Percentiles rank a stretch among this genome's conserved stretches.
These are phyloP conservation scores for Aspergillus pseudotamarii DNA, from an alignment of 2,329 filamentous ascomycete genomes.

Conservation along the genomic window DNA sequence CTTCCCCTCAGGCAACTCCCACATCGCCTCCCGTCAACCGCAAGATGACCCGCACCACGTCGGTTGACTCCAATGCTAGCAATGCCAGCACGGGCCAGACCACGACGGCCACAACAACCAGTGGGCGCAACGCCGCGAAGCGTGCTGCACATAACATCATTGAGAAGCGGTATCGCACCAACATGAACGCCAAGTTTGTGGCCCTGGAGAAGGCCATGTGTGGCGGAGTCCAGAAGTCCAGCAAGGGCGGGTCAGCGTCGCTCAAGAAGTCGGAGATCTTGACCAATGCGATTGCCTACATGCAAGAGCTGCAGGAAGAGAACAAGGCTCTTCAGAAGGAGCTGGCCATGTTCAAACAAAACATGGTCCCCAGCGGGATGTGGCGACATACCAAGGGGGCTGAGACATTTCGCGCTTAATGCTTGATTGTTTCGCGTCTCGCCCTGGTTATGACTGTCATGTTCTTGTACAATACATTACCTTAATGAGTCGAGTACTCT, in stretches of 20 bases:
- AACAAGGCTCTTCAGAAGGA: constrained; percentile 38
- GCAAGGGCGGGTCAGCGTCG: constrained; percentile 33
- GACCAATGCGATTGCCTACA: constrained; percentile 39
- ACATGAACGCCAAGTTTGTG: constrained; percentile 47
- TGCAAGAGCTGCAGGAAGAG: constrained; percentile 39
- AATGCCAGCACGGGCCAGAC: constrained; percentile 22
- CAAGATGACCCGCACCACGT: constrained; percentile 30
- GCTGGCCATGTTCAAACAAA: constrained; percentile 33
- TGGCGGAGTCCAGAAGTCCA: constrained; percentile 27
- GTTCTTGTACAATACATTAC: constrained; percentile 11
- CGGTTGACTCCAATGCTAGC: constrained; percentile 28
- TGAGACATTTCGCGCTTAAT: constrained; percentile 10
- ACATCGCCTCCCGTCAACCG: constrained; percentile 15
- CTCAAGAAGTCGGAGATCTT: constrained; percentile 44
- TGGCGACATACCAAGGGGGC: constrained; percentile 25
- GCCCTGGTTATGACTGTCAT: constrained; percentile 10
- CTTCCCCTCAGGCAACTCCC: constrained; percentile 15
- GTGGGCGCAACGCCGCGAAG: constrained; percentile 40
- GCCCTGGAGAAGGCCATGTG: constrained; percentile 42
- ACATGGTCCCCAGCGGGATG: constrained; percentile 26
- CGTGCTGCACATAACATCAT: constrained; percentile 46
- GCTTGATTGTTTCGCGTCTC: not conserved
- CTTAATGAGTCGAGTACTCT: constrained; percentile 4
- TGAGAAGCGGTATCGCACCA: constrained; percentile 46
- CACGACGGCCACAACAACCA: constrained; percentile 10